phyloP scores from a whole-genome alignment of 2,329 filamentous ascomycete genomes.

The Aspergillus puulaauensis region DNA sequence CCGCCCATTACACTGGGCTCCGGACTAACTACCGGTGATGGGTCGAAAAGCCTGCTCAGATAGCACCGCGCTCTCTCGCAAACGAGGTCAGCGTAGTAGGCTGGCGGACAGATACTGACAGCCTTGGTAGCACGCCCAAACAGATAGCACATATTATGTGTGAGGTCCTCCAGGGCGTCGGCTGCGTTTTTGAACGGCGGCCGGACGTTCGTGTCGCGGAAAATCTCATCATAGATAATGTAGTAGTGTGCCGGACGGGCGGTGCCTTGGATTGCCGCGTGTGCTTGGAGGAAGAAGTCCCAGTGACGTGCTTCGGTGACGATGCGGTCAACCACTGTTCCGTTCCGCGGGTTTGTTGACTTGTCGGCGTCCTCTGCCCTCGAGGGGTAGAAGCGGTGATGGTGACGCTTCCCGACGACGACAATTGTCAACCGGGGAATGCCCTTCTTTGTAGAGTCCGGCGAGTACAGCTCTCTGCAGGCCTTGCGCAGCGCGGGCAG shows the following conservation, averaged over 20 bases:
- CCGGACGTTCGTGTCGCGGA: conserved; percentile 39
- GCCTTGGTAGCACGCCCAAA: conserved; percentile 86
- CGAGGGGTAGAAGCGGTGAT: conserved; percentile 82
- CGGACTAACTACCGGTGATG: too few relatives aligned
- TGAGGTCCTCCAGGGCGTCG: conserved; percentile 69
- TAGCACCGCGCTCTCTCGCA: conserved; percentile 76
- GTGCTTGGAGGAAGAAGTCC: conserved; percentile 84
- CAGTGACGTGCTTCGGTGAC: conserved; percentile 73
- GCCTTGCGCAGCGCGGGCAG: conserved; percentile 56
- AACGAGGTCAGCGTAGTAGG: conserved; percentile 86
- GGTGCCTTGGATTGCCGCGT: conserved; percentile 78
- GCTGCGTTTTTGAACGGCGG: conserved; percentile 47
- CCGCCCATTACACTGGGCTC: too few relatives aligned
- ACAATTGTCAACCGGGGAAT: conserved; percentile 69
- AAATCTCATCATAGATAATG: conserved; percentile 71
- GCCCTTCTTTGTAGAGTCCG: conserved; percentile 44
- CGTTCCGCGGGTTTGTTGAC: conserved; percentile 68
- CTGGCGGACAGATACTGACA: conserved; percentile 81
- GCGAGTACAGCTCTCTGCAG: conserved; percentile 60
- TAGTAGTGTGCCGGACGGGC: conserved; percentile 82
- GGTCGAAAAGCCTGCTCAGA: conserved; percentile 44
- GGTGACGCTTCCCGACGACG: conserved; percentile 83
- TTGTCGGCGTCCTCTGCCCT: conserved; percentile 48
- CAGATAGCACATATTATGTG: conserved; percentile 77
- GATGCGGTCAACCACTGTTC: conserved; percentile 85